phyloP scores from a whole-genome alignment of 2,329 filamentous ascomycete genomes.

The Elsinoe arachidis region DNA sequence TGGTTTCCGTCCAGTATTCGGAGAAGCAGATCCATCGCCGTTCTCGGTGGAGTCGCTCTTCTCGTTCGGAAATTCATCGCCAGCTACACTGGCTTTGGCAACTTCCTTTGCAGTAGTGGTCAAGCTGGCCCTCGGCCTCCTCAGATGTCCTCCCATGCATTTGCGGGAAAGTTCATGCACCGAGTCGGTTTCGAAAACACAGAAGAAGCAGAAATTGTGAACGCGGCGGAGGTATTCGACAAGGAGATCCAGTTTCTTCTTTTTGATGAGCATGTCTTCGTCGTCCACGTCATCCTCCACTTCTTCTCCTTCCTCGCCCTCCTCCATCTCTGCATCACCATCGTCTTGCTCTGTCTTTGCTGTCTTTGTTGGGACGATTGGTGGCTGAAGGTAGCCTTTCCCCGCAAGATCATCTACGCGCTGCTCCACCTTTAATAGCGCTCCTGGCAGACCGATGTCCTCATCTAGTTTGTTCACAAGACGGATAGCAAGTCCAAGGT shows the following conservation, averaged over 20 bases:
- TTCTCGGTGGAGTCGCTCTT: slow-evolving; percentile 28
- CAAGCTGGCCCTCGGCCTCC: slow-evolving; percentile 77
- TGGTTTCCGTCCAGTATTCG: slow-evolving; percentile 64
- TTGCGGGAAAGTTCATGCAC: slow-evolving; percentile 93
- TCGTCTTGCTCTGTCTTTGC: slow-evolving; percentile 56
- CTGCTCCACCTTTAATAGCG: slow-evolving; percentile 77
- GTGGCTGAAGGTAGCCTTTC: slow-evolving; percentile 67
- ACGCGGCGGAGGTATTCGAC: slow-evolving; percentile 95
- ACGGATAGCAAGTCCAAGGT: slow-evolving; percentile 72
- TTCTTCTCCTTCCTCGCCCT: slow-evolving; percentile 65
- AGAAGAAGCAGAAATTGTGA: slow-evolving; percentile 99
- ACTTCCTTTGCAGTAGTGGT: slow-evolving; percentile 76
- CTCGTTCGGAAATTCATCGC: slow-evolving; percentile 67
- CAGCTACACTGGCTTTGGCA: slow-evolving; percentile 72
- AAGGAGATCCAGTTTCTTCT: slow-evolving; percentile 91
- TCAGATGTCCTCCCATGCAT: slow-evolving; percentile 93
- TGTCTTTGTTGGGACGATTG: slow-evolving; percentile 43
- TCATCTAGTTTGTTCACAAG: slow-evolving; percentile 77
- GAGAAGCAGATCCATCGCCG: slow-evolving; percentile 54
- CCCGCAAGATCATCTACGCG: slow-evolving; percentile 72
- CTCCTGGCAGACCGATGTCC: slow-evolving; percentile 68
- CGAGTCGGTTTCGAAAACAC: slow-evolving; percentile 96
- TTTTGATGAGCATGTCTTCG: slow-evolving; percentile 80
- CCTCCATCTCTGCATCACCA: slow-evolving; percentile 47
- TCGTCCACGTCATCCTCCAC: slow-evolving; percentile 77